These are phyloP conservation scores for Amanita molliuscula DNA, from an alignment of 768 basidiomycete species.

Conservation along the genomic window DNA sequence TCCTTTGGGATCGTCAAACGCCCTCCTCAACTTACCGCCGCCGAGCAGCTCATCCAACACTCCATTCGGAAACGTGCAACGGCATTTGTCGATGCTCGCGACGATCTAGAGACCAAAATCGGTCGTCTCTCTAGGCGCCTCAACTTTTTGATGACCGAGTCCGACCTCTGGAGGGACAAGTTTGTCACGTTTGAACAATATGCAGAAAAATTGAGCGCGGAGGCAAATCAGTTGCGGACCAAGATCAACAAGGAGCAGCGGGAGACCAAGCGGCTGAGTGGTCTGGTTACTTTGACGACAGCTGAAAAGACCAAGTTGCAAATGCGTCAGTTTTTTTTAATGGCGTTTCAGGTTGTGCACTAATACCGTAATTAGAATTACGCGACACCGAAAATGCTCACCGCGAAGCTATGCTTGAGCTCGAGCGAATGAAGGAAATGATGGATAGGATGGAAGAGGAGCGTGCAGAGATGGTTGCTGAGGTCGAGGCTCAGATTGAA, in stretches of 20 bases:
- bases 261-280: conserved; percentile 79
- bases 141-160: conserved; percentile 89
- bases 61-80: conserved; percentile 92
- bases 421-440: conserved; percentile 71
- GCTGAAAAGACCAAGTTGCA: conserved; percentile 74
- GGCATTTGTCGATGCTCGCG: conserved; percentile 87
- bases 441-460: conserved; percentile 87
- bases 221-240: conserved; percentile 73
- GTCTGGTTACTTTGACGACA: conserved; percentile 65
- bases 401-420: conserved; percentile 67
- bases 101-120: conserved; percentile 91
- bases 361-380: conserved; percentile 42
- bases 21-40: conserved; percentile 60
- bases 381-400: conserved; percentile 76
- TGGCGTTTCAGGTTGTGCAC: neutral
- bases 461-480: conserved; percentile 85
- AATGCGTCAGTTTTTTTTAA: conserved; percentile 42
- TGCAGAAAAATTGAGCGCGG: conserved; percentile 80
- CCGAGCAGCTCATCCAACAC: conserved; percentile 78
- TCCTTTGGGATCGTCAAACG: conserved; percentile 63
- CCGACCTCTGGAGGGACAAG: conserved; percentile 86
- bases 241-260: conserved; percentile 90
- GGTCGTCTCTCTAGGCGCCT: conserved; percentile 76
- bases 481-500: conserved; percentile 88
- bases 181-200: conserved; percentile 93